These are phyloP conservation scores for Amphibolis antarctica DNA, from an alignment of 106 monocot genomes.

Conservation along the genomic window DNA sequence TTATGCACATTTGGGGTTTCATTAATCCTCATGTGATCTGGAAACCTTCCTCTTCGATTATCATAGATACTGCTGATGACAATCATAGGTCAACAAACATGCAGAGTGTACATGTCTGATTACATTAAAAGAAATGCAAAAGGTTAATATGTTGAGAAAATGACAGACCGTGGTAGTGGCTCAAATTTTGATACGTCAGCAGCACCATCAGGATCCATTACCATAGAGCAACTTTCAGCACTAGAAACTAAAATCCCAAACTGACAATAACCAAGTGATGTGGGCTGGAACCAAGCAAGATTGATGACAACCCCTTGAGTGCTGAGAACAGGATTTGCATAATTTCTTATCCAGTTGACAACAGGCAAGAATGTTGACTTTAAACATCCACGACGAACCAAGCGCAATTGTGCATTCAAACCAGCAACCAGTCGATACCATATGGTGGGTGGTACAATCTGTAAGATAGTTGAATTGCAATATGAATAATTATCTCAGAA, in stretches of 20 bases:
- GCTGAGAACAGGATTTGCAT: conserved; percentile 59
- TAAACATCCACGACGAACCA: conserved; percentile 69
- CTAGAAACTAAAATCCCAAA: conserved; percentile 65
- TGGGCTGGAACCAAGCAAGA: conserved; percentile 82
- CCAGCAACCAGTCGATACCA: conserved; percentile 98
- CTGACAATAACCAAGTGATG: conserved; percentile 61
- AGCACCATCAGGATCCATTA: conserved; percentile 23
- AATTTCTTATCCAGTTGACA: conserved; percentile 62
- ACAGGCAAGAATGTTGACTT: conserved; percentile 47
- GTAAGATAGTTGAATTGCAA: conserved; percentile 1
- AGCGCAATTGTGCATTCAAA: conserved; percentile 78
- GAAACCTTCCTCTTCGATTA: conserved; percentile 18
- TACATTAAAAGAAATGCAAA: not conserved
- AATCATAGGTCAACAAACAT: not conserved
- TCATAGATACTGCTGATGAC: conserved; percentile 23
- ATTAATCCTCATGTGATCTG: conserved; percentile 25
- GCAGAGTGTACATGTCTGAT: no score
- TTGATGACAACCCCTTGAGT: conserved; percentile 38
- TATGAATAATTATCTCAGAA: not conserved
- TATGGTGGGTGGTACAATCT: conserved; percentile 86
- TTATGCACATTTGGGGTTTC: conserved; percentile 30
- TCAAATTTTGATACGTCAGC: conserved; percentile 27
- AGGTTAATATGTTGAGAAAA: not conserved
- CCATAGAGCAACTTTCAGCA: conserved; percentile 23
- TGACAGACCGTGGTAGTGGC: conserved; percentile 32